Percentiles rank a stretch among this genome's conserved stretches.
Conservation (phyloP, 495 filamentous ascomycete genomes). For the Massariosphaeria phaeospora region DNA sequence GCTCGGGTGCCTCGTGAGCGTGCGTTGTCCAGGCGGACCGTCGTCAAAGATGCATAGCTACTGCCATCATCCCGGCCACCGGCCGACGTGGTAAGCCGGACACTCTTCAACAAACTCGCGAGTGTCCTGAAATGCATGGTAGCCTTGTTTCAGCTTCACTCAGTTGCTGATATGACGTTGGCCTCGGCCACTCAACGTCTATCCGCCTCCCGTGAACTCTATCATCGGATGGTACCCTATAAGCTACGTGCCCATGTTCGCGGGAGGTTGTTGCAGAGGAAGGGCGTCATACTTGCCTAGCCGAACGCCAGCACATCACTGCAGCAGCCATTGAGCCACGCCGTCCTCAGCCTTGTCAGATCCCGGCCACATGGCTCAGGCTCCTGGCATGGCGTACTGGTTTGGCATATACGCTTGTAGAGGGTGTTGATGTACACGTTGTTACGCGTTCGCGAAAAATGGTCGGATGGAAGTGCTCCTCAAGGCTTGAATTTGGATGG, state of each 20-base stretch:
- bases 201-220: not conserved
- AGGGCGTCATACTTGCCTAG: slow-evolving; percentile 16
- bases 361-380: slow-evolving; percentile 8
- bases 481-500: slow-evolving; percentile 4
- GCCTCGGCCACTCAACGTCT: slow-evolving; percentile 23
- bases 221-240: slow-evolving; percentile 31
- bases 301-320: slow-evolving; percentile 33
- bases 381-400: not conserved
- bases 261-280: slow-evolving; percentile 16
- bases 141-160: slow-evolving; percentile 19
- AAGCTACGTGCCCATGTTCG: slow-evolving; percentile 22
- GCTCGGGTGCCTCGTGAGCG: slow-evolving; percentile 14
- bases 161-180: slow-evolving; percentile 13
- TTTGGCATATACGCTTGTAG: not conserved
- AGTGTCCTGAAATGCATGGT: slow-evolving; percentile 4
- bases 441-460: slow-evolving; percentile 2
- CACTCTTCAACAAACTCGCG: not conserved
- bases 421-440: not conserved
- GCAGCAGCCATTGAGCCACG: slow-evolving; percentile 32
- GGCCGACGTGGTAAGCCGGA: slow-evolving; percentile 24
- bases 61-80: slow-evolving; percentile 3
- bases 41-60: not conserved
- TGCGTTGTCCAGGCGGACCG: slow-evolving; percentile 24
- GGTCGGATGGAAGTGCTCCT: slow-evolving; percentile 8
- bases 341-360: slow-evolving; percentile 31